Conservation (phyloP, 805 yeast genomes). For the Candida maltosa region DNA sequence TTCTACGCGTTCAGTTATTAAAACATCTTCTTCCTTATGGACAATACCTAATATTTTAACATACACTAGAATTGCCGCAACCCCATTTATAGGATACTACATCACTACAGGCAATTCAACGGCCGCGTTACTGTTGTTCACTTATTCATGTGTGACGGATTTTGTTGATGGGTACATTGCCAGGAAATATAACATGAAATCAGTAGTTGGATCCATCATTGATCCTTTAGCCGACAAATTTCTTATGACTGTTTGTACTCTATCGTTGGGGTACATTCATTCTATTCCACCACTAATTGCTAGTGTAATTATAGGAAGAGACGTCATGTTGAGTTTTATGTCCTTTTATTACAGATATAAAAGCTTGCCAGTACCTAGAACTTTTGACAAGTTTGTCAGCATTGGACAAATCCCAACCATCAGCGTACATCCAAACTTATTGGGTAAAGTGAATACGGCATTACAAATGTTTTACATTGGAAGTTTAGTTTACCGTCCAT, state of each 20-base stretch:
- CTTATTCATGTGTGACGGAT: conserved; percentile 87
- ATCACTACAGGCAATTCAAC: conserved; percentile 61
- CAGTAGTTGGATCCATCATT: conserved; percentile 83
- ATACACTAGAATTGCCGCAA: conserved; percentile 68
- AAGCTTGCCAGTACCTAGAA: conserved; percentile 73
- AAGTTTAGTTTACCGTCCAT: conserved; percentile 35
- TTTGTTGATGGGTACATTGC: conserved; percentile 92
- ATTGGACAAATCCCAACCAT: conserved; percentile 70
- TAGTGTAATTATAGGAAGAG: conserved; percentile 76
- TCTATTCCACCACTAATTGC: conserved; percentile 69
- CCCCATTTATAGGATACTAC: conserved; percentile 83
- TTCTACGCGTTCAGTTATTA: no score
- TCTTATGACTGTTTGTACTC: conserved; percentile 82
- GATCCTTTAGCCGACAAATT: conserved; percentile 96
- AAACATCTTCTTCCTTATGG: conserved; percentile 44
- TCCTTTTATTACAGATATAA: conserved; percentile 71
- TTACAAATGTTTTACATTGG: conserved; percentile 89
- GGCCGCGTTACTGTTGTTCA: conserved; percentile 69
- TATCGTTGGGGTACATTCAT: conserved; percentile 64
- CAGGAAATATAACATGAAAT: conserved; percentile 67
- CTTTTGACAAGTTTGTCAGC: conserved; percentile 72
- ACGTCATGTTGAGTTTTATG: conserved; percentile 64
- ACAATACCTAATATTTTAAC: conserved; percentile 89
- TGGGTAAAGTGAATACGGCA: conserved; percentile 87
- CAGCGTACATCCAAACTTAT: conserved; percentile 80